Evolutionary conservation across 2,329 filamentous ascomycete genomes (phyloP).

Genomic region (Alternaria gansuensis): DNA sequence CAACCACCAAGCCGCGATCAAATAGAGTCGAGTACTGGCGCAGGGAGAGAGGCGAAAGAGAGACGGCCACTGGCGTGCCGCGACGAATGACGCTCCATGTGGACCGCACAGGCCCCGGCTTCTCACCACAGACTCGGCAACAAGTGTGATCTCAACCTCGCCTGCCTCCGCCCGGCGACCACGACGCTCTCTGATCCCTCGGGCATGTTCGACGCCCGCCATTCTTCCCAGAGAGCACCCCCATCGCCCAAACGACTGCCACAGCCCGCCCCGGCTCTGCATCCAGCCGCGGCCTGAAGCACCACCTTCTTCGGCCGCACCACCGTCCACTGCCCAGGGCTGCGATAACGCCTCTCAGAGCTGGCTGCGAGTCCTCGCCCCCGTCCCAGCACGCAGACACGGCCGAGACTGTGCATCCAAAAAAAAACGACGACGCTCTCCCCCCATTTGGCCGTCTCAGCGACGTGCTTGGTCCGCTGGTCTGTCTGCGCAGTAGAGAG

Average conservation of each 20-base stretch:
- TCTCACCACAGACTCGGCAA: constrained; percentile 32
- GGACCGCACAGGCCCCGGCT: constrained; percentile 24
- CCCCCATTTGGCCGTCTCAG: constrained; percentile 26
- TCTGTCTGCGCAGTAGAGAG: constrained; percentile 27
- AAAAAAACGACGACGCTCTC: constrained; percentile 22
- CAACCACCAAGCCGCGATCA: constrained; percentile 22
- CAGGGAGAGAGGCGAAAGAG: constrained; percentile 21
- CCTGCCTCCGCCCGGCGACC: constrained; percentile 25
- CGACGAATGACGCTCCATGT: constrained; percentile 24
- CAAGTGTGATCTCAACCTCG: constrained; percentile 31
- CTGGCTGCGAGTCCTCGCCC: constrained; percentile 22
- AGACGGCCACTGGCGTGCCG: constrained; percentile 23
- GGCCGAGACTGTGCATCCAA: constrained; percentile 21
- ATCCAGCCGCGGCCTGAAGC: constrained; percentile 36
- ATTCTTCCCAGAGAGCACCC: constrained; percentile 32
- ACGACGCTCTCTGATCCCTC: constrained; percentile 15
- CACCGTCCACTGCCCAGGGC: constrained; percentile 29
- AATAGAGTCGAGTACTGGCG: neutral
- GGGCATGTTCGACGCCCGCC: constrained; percentile 31
- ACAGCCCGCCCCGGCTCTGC: constrained; percentile 24
- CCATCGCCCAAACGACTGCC: constrained; percentile 11
- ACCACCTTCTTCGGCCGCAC: constrained; percentile 31
- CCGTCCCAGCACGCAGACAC: constrained; percentile 27
- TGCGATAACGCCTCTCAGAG: constrained; percentile 36
- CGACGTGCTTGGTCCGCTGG: constrained; percentile 29